Base-by-base conservation (phyloP, 768 basidiomycete genomes). In the Vishniacozyma victoriae region DNA sequence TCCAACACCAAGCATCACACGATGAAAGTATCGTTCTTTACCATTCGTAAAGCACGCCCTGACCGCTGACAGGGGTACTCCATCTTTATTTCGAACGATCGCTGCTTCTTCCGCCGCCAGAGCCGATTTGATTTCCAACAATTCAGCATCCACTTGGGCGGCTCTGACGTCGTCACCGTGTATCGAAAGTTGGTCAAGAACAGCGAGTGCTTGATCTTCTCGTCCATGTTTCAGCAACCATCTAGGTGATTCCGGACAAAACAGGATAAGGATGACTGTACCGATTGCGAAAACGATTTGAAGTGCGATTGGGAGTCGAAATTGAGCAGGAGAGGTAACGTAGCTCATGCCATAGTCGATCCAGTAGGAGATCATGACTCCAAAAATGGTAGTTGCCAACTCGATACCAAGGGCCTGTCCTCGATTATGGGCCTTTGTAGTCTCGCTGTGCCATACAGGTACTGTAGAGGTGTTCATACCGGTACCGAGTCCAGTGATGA, bases 191-290 rank as follows among this genome's bases (percentile, higher is more conserved):
- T 55, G 54, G 24, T 55, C 57, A 5, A 60, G 38, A 2, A 60
- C 55, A 7, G 46, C 59, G 20, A 46, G 54, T 2, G 55, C 51
- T 26, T 60, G 42, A 5, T 46, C 51, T 9, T 42, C 48, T 26
- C 50, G 25, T 3, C 59, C 59, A 14, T 53, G 47, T 29, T 48
- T 55, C 27, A 55, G 18, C 2, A 55, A 24, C 48, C 50, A 50
- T 39, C 55, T 82, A 42, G 88, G 88, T 0, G 84, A 86, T 70
- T 92, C 88, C 29, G 87, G 87, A 13, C 74, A 76, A 71, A 85
- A 82, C 66, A 77, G 79, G 59, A 90, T 73, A 27, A 89, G 67
- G 56, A 54, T 43, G 45, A 89, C 67, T 15, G 44, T 46, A 23
- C 40, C 9, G 27, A 51, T 24, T 35, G 50, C 50, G 31, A 50